Base-by-base conservation (phyloP, 1,284 basidiomycete genomes). In the Cystobasidium sp. region DNA sequence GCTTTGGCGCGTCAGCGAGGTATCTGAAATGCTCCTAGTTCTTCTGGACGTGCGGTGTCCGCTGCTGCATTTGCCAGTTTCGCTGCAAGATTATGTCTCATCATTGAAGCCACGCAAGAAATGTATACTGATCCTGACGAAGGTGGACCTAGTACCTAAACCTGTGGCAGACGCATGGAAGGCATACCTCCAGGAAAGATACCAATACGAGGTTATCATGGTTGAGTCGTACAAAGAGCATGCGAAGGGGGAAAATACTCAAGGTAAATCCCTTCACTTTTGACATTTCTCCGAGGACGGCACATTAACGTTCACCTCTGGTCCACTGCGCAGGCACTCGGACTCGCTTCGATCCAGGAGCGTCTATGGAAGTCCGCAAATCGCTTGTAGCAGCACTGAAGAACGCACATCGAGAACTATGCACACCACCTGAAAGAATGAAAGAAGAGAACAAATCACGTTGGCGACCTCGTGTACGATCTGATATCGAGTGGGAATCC, bases 41-140 rank as follows among this genome's bases (percentile, higher is more conserved):
- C 71, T 78, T 14, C 44, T 78, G 72, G 78, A 97, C 82, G 89
- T 91, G 7, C 89, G 93, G 41, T 94, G 92, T 80, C 93, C 93
- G 0, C 86, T 84, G 0, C 81, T 88, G 0, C 87, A 88, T 78
- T 85, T 85, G 68, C 87, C 87, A 0, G 84, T 85, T 0, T 85
- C 85, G 0, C 80, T 88, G 6, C 82, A 84, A 47, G 75, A 81
- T 1, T 86, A 86, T 78, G 78, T 88, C 49, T 78, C 82, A 31
- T 78, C 82, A 2, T 81, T 84, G 37, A 83, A 82, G 71, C 82
- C 84, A 0, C 79, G 80, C 7, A 85, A 85, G 56, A 89, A 89
- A 75, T 83, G 90, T 74, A 88, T 96, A 63, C 85, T 96, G 53
- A 89, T 94, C 52, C 85, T 91, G 14, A 95, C 93, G 7, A 96